These are phyloP conservation scores for Phytophthora fragariae DNA, from an alignment of 352 stramenopile genomes.

Conservation along the genomic window DNA sequence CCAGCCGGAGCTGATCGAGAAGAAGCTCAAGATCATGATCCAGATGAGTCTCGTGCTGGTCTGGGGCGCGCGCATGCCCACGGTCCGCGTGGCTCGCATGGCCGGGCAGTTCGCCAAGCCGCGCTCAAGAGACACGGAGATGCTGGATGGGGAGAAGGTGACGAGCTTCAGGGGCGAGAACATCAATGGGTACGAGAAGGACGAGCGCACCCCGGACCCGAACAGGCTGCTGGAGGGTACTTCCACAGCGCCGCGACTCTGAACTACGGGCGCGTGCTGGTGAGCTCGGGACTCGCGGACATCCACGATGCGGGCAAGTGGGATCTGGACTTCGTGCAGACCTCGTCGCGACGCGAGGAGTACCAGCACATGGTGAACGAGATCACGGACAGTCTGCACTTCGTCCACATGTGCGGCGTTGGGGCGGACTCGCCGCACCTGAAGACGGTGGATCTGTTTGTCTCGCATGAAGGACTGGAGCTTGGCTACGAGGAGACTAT, in stretches of 20 bases:
- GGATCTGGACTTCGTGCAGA: slow-evolving; percentile 99
- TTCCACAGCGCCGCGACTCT: slow-evolving; percentile 97
- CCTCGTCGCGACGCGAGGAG: slow-evolving; percentile 93
- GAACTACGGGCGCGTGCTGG: slow-evolving; percentile 97
- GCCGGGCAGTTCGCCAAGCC: slow-evolving; percentile 99
- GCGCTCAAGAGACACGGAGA: slow-evolving; percentile 94
- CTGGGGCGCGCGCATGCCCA: slow-evolving; percentile 96
- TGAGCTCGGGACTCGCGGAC: slow-evolving; percentile 96
- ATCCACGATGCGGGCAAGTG: slow-evolving; percentile 97
- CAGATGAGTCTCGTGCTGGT: slow-evolving; percentile 98
- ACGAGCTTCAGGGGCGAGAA: slow-evolving; percentile 98
- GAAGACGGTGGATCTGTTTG: slow-evolving; percentile 97
- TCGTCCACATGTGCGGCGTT: slow-evolving; percentile 96
- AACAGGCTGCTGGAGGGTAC: slow-evolving; percentile 96
- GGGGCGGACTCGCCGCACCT: slow-evolving; percentile 91
- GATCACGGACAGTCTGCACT: slow-evolving; percentile 97
- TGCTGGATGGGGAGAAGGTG: slow-evolving; percentile 94
- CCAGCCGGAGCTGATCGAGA: slow-evolving; percentile 85
- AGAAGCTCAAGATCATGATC: slow-evolving; percentile 96
- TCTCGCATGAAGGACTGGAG: slow-evolving; percentile 98
- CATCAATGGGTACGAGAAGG: slow-evolving; percentile 96
- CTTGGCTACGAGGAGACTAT: slow-evolving; percentile 98
- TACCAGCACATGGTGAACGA: slow-evolving; percentile 97
- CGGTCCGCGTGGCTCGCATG: slow-evolving; percentile 97
- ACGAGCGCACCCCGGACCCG: slow-evolving; percentile 94